These are phyloP conservation scores for Coffea humblotiana DNA, from an alignment of 305 asterid genomes.

Conservation along the genomic window DNA sequence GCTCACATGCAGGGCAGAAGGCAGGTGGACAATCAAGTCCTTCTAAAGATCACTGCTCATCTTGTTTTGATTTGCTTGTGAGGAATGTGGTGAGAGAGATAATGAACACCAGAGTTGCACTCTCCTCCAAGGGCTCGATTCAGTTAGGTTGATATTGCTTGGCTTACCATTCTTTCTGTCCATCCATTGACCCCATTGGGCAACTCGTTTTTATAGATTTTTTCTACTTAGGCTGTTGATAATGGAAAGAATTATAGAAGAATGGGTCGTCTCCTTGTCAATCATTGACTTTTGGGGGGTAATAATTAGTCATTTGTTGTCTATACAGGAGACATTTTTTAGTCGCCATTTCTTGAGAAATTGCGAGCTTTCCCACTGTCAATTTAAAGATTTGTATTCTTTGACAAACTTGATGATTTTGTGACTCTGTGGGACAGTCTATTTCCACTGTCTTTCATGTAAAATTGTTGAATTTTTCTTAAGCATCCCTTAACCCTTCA, in stretches of 20 bases:
- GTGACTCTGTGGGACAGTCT: not conserved
- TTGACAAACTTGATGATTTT: not conserved
- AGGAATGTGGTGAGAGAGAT: constrained; percentile 39
- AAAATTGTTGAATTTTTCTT: too few relatives aligned
- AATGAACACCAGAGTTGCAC: constrained; percentile 21
- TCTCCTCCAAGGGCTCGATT: constrained; percentile 1
- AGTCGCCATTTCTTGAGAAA: not conserved
- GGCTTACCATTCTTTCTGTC: constrained; percentile 32
- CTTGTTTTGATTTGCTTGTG: constrained; percentile 44
- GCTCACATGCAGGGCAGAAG: constrained; percentile 28
- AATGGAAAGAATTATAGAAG: not conserved
- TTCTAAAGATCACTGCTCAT: constrained; percentile 33
- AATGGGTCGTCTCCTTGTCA: not conserved
- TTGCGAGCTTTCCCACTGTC: not conserved
- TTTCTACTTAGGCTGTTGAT: constrained; percentile 9
- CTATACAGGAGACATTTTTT: constrained; percentile 6
- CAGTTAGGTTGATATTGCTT: constrained; percentile 10
- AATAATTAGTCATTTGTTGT: not conserved
- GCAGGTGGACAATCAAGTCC: constrained; percentile 16
- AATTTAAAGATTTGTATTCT: not conserved
- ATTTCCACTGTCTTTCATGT: not conserved
- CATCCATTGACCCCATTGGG: constrained; percentile 14
- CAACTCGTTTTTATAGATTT: constrained; percentile 19
- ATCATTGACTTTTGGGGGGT: constrained; percentile 3
- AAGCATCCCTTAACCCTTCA: not conserved